Conservation (phyloP, 352 stramenopile species). For the Phytopythium oedochilum region DNA sequence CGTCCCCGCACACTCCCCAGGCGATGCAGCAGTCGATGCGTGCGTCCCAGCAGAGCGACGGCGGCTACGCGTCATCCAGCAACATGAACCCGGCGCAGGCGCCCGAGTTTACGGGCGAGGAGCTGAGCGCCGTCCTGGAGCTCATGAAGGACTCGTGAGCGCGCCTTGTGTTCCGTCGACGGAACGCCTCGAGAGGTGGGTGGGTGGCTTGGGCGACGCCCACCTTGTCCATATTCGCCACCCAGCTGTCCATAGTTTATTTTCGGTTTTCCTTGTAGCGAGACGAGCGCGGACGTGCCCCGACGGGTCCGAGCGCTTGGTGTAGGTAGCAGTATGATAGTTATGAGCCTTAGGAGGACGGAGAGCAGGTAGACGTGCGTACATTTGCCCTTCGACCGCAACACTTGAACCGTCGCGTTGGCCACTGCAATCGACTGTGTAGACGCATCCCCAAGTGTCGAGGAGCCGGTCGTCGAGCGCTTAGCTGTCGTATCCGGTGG, state of each 20-base stretch:
- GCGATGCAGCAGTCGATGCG: constrained; percentile 15
- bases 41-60: constrained; percentile 18
- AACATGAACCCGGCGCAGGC: constrained; percentile 14
- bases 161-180: no score
- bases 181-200: neutral
- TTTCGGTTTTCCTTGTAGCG: constrained; percentile 2
- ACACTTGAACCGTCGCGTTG: neutral
- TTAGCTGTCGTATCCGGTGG: no score
- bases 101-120: constrained; percentile 40
- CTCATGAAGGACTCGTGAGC: constrained; percentile 40
- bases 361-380: neutral
- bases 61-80: constrained; percentile 18
- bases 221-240: neutral
- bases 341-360: neutral
- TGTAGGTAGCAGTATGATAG: neutral
- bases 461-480: no score
- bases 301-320: neutral
- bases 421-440: no score
- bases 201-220: neutral
- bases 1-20: constrained; percentile 26
- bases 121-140: constrained; percentile 44
- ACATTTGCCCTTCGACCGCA: neutral
- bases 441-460: no score
- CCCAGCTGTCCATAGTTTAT: constrained; percentile 2
- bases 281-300: neutral